Evolutionary conservation across 106 monocot genomes (phyloP).

Genomic region (Dendrobium nobile): DNA sequence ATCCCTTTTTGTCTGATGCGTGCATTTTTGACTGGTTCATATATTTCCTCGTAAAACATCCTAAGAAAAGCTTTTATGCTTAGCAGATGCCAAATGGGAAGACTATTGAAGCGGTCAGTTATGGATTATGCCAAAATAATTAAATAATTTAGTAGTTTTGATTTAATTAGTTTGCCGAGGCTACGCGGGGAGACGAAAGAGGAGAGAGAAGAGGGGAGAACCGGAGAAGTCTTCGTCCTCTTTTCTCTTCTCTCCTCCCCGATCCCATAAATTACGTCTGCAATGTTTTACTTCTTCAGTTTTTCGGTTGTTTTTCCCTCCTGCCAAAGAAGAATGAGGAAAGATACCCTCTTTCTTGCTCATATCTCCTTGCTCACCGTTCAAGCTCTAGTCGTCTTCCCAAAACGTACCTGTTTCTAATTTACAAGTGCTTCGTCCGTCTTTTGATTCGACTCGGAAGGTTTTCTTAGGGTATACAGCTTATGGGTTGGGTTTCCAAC

Average conservation of each 20-base stretch:
- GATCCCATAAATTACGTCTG: slow-evolving; percentile 4
- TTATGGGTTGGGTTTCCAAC: neutral
- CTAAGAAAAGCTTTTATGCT: too few relatives aligned
- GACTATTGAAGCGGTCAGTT: too few relatives aligned
- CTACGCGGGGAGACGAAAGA: neutral
- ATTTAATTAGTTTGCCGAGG: too few relatives aligned
- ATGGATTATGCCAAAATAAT: too few relatives aligned
- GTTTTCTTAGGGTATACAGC: neutral
- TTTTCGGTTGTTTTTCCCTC: neutral
- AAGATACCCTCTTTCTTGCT: neutral
- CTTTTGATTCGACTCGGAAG: neutral
- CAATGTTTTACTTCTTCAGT: slow-evolving; percentile 2
- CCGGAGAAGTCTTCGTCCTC: neutral
- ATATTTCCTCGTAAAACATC: too few relatives aligned
- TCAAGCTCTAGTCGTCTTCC: neutral
- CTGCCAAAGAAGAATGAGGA: neutral
- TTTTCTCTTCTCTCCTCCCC: neutral
- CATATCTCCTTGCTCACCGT: neutral
- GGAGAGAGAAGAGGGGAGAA: neutral
- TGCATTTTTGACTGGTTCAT: too few relatives aligned
- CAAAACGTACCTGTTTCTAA: neutral
- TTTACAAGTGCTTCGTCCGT: neutral
- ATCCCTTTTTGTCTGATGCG: too few relatives aligned
- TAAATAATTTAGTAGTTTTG: too few relatives aligned
- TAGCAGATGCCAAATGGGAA: too few relatives aligned